Evolutionary conservation across 345 rosid genomes (phyloP).

Genomic region (Excoecaria cochinchinensis): DNA sequence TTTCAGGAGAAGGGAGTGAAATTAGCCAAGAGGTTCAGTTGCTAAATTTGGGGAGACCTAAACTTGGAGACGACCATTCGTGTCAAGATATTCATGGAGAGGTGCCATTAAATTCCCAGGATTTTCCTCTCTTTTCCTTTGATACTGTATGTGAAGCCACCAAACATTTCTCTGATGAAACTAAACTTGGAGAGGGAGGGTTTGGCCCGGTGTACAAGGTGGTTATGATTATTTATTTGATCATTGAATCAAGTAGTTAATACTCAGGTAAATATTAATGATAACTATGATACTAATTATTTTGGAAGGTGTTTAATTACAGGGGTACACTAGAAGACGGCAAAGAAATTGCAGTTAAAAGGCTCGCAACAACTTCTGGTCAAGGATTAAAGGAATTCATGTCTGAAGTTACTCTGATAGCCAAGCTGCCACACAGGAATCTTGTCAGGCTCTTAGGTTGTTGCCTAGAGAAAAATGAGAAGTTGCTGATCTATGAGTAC

Average conservation of each 20-base stretch:
- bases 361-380: constrained; percentile 30
- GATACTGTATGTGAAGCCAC: constrained; percentile 27
- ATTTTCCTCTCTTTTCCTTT: constrained; percentile 27
- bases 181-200: constrained; percentile 51
- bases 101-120: constrained; percentile 15
- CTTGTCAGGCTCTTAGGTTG: constrained; percentile 28
- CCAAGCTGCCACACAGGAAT: constrained; percentile 28
- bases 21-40: constrained; percentile 24
- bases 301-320: not conserved
- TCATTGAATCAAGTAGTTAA: too few species aligned
- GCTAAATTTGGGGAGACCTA: constrained; percentile 5
- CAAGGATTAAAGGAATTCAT: constrained; percentile 29
- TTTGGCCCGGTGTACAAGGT: too few species aligned
- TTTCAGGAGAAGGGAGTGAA: constrained; percentile 13
- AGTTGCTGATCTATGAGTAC: constrained; percentile 20
- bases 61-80: constrained; percentile 1
- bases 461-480: constrained; percentile 21
- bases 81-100: constrained; percentile 1
- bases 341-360: constrained; percentile 30
- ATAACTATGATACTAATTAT: too few species aligned
- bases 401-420: constrained; percentile 26
- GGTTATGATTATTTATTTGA: too few species aligned
- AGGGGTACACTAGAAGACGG: constrained; percentile 24
- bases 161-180: constrained; percentile 23
- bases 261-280: too few species aligned